phyloP scores from a whole-genome alignment of 108 stramenopile species.

The Fragilaria crotonensis region DNA sequence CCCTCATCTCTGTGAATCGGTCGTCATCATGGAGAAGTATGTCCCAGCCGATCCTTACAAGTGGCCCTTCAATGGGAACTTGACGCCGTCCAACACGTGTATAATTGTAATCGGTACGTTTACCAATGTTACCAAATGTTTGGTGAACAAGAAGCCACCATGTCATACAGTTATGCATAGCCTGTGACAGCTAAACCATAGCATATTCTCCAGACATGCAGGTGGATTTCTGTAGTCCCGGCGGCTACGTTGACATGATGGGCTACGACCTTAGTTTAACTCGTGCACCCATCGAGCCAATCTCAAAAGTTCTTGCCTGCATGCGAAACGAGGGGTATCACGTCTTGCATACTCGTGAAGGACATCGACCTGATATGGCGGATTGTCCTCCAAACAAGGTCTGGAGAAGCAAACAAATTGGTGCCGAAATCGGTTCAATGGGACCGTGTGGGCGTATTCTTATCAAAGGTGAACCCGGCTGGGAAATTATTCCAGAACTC shows the following conservation, averaged over 20 bases:
- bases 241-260: conserved; percentile 59
- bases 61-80: conserved; percentile 47
- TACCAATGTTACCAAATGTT: no score
- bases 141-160: no score
- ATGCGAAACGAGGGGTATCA: conserved; percentile 29
- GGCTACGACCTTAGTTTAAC: conserved; percentile 48
- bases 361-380: conserved; percentile 43
- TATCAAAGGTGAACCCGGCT: conserved; percentile 47
- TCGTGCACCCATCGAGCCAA: conserved; percentile 45
- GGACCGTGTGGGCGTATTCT: conserved; percentile 55
- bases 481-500: conserved; percentile 58
- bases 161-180: no score
- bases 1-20: no score
- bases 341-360: conserved; percentile 52
- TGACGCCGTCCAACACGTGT: conserved; percentile 35
- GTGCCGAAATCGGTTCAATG: conserved; percentile 37
- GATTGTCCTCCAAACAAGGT: conserved; percentile 53
- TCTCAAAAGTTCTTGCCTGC: conserved; percentile 27
- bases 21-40: conserved; percentile 10
- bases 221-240: conserved; percentile 45
- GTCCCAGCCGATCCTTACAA: conserved; percentile 34
- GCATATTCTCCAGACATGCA: conserved; percentile 8
- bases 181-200: not conserved
- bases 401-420: conserved; percentile 47
- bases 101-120: conserved; percentile 52